Evolutionary conservation across 1,139 yeast species (phyloP).

Genomic region (Diutina ranongensis): DNA sequence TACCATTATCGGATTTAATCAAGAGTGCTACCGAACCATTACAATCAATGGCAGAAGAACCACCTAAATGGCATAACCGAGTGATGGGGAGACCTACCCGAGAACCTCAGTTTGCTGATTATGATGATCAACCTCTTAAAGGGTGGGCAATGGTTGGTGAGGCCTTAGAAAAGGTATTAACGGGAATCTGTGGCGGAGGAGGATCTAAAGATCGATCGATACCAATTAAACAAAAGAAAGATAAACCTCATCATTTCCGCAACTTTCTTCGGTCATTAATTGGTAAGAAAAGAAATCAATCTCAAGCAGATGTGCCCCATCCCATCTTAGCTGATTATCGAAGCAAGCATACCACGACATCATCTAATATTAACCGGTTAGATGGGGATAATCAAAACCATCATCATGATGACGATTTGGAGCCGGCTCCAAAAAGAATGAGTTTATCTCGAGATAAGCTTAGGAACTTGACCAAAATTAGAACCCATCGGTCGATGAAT

Average conservation of each 20-base stretch:
- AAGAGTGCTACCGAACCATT: background rate
- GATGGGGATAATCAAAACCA: background rate
- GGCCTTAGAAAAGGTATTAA: background rate
- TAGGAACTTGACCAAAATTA: background rate
- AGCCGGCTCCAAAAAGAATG: background rate
- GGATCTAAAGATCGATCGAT: too few species aligned
- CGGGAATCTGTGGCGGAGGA: background rate
- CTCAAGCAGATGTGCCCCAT: background rate
- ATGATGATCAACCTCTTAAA: background rate
- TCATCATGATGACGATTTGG: background rate
- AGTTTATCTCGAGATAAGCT: background rate
- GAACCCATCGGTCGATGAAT: background rate
- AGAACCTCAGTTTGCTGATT: background rate
- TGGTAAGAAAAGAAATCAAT: background rate
- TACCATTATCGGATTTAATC: background rate
- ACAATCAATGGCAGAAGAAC: background rate
- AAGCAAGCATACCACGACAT: background rate
- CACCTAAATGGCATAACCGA: background rate
- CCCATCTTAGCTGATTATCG: background rate
- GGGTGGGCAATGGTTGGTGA: background rate
- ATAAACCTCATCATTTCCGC: background rate
- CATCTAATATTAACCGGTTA: background rate
- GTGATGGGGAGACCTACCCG: background rate
- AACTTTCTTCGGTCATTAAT: background rate
- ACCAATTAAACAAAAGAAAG: too few species aligned